A percentile compares a stretch with the other conserved stretches of the same genome.
phyloP scores from a whole-genome alignment of 805 yeast genomes.

The Sugiyamaella qingdaonensis region DNA sequence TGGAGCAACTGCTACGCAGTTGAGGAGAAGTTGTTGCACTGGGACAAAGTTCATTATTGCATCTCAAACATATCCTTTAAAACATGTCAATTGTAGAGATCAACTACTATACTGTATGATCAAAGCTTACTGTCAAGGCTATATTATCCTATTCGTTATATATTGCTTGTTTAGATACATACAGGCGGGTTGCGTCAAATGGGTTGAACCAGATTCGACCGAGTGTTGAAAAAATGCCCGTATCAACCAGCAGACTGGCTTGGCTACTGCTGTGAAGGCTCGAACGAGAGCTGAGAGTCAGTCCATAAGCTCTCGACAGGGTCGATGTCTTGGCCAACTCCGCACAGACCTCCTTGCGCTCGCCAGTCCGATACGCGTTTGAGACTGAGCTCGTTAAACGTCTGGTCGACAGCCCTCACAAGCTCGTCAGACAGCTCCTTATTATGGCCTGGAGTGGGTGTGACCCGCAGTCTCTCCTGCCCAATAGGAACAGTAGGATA shows the following conservation, averaged over 20 bases:
- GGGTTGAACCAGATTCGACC: background rate
- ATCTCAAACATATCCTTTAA: too few species aligned
- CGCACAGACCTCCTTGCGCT: slow-evolving; percentile 79
- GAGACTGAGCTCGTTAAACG: slow-evolving; percentile 69
- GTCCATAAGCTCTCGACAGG: slow-evolving; percentile 73
- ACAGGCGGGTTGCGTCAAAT: background rate
- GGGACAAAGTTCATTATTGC: too few species aligned
- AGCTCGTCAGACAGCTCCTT: slow-evolving; percentile 70
- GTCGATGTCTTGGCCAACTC: slow-evolving; percentile 59
- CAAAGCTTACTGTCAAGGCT: background rate
- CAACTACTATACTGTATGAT: background rate
- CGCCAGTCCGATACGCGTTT: slow-evolving; percentile 78
- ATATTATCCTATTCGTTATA: background rate
- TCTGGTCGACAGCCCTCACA: slow-evolving; percentile 72
- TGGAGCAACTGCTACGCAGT: too few species aligned
- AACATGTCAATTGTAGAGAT: too few species aligned
- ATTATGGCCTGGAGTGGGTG: slow-evolving; percentile 98
- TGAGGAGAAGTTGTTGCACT: too few species aligned
- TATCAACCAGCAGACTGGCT: background rate
- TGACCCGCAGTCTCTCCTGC: slow-evolving; percentile 90
- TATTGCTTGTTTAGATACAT: background rate
- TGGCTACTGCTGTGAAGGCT: slow-evolving; percentile 5
- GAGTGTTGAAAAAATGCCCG: background rate
- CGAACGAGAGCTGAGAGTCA: slow-evolving; percentile 57
- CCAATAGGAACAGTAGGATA: slow-evolving; percentile 98